Base-by-base conservation (phyloP, 2,329 filamentous ascomycete genomes). In the Penicillium sp. region DNA sequence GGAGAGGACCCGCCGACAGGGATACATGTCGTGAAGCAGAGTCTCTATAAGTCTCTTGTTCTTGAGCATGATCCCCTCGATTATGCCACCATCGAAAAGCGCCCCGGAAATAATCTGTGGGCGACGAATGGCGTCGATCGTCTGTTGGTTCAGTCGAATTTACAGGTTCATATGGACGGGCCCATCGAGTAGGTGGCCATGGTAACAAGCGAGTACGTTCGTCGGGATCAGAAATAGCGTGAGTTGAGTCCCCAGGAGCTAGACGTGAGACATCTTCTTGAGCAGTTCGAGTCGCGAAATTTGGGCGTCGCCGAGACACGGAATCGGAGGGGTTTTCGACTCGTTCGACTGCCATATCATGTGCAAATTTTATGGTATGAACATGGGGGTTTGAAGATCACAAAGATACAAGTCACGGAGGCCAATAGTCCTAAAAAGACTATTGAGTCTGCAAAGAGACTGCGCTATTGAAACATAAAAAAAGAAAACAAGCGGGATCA, bases 201-300 rank as follows among this genome's bases (percentile, higher is more conserved):
- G 61, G 59, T 32, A 65, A 55, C n/a, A 66, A 50, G 23, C 62
- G 59, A 43, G 55, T 59, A 27, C 61, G 63, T 32, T 66, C 63
- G 18, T 60, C 59, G 4, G 65, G 55, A 19, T 60, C 59, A 4
- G 65, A 54, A 26, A 61, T 61, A 32, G 59, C 47, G 44, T 56
- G 39, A 14, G 47, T 47, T 11, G 62, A 64, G 26, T 72, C 71
- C 46, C 60, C 68, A 30, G 70, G 70, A 41, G 63, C 72, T 29
- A 75, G 57, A 47, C 70, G 67, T 16, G 67, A 63, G 30, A 61
- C 68, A 67, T 75, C 73, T 63, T 72, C 73, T 59, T 68, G 58
- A 35, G 73, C 65, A 8, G 71, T 70, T 53, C 71, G 70, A 44
- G 72, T 68, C 18, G 71, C 71, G 58, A 75, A 74, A 51, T 67